phyloP scores from a whole-genome alignment of 108 stramenopile species.

The Nannochloropsis oceanica region DNA sequence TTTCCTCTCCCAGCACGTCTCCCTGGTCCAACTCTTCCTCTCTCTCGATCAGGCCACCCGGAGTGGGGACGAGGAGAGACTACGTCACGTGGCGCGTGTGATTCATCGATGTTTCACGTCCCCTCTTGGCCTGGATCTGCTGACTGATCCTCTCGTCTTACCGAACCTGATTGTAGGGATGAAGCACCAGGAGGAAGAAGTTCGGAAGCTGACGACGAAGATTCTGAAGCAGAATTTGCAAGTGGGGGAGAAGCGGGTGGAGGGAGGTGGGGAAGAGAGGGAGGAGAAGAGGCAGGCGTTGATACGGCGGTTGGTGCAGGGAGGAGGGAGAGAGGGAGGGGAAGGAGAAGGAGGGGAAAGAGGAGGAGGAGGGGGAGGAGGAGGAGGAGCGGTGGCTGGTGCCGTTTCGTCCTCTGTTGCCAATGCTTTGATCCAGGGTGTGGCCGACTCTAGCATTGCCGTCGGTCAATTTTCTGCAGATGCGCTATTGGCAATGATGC shows the following conservation, averaged over 20 bases:
- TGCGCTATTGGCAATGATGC: background rate
- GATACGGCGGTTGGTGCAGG: background rate
- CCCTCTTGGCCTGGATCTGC: background rate
- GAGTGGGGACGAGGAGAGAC: background rate
- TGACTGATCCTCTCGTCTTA: background rate
- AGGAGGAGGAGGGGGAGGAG: background rate
- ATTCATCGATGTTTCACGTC: background rate
- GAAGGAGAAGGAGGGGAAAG: background rate
- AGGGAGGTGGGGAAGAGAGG: background rate
- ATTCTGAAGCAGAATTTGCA: background rate
- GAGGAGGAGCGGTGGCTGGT: no score
- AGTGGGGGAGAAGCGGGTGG: background rate
- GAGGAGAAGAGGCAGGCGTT: background rate
- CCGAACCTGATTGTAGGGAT: background rate
- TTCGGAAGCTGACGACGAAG: background rate
- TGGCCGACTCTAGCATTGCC: background rate
- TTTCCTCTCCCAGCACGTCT: background rate
- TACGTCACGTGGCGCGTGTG: background rate
- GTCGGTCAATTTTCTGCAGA: background rate
- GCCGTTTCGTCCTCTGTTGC: background rate
- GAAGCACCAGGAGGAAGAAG: background rate
- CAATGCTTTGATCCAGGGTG: background rate
- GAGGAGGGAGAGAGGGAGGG: background rate
- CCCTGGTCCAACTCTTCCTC: background rate
- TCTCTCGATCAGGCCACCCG: background rate